Evolutionary conservation across 139 green algal species (phyloP), one percentile per base, ranked within the genome.

Genomic region (Mychonastes homosphaera): DNA sequence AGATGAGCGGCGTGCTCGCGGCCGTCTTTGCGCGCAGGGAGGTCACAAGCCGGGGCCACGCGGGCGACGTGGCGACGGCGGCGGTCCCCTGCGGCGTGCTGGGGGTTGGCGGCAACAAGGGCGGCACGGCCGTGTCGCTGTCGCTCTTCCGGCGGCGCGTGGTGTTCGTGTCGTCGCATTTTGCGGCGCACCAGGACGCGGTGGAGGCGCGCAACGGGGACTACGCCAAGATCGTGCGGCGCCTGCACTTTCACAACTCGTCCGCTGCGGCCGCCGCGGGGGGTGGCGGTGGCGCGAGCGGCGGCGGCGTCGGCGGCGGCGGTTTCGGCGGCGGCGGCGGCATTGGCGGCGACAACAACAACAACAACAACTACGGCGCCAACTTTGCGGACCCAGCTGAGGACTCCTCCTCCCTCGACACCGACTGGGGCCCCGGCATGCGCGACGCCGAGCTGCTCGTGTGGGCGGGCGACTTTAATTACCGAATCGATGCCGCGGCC

Each of bases 101-200:
- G 69, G 90, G 90, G 15, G 75, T 93, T 28, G 87, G 86, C 26
- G 89, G 87, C 51, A 98, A 98, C 80, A 98, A 98, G 77, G 91
- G 91, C 21, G 91, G 74, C 1, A 86, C 91, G 21, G 91, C 79
- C 7, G 71, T 95, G 12, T 74, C 78, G 36, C 88, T 97, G 63
- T 70, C 71, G 6, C 51, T 98, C 26, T 85, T 84, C 71, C 74
- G 91, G 41, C 73, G 76, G 29, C 70, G 62, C 1, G 5, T 95
- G 1, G 75, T 84, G 8, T 72, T 85, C 29, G 55, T 98, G 19
- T 80, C 64, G 41, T 88, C 83, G 10, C 91, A 98, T 74, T 90
- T 98, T 78, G 83, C 87, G 1, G 91, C 91, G 7, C 91, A 98
- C 71, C 81, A 92, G 75, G 68, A 79, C 16, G 72, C 80, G 8